A percentile compares a stretch with the other conserved stretches of the same genome.
Conservation (phyloP, 108 stramenopile genomes). For the Cyclotella atomus region DNA sequence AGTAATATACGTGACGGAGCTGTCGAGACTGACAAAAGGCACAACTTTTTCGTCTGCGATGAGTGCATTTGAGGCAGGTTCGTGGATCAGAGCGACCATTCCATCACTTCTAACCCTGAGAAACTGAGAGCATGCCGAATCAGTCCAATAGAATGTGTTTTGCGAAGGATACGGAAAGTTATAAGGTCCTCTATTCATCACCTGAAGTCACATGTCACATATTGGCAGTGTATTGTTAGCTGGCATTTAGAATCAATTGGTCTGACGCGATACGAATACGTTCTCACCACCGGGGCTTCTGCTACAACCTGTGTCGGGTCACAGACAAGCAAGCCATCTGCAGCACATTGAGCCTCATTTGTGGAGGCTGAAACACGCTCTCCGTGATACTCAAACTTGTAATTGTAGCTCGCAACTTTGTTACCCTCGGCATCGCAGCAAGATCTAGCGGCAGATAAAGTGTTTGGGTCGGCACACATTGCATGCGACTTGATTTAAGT, state of each 20-base stretch:
- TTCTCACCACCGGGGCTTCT: constrained; percentile 25
- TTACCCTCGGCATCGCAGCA: constrained; percentile 33
- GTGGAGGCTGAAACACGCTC: constrained; percentile 34
- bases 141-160: constrained; percentile 49
- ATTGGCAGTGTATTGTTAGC: too few relatives aligned
- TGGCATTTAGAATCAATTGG: too few relatives aligned
- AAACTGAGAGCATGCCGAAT: constrained; percentile 26
- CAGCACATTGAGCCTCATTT: constrained; percentile 26
- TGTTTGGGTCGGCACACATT: constrained; percentile 48
- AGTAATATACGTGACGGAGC: constrained; percentile 26
- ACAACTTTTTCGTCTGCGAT: constrained; percentile 12
- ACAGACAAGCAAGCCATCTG: constrained; percentile 33
- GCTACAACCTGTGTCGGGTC: constrained; percentile 23
- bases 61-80: constrained; percentile 7
- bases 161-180: constrained; percentile 23
- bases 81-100: constrained; percentile 44
- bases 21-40: constrained; percentile 32
- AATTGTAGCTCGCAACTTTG: constrained; percentile 23
- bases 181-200: constrained; percentile 9
- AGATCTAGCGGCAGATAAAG: constrained; percentile 30
- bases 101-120: constrained; percentile 40
- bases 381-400: constrained; percentile 42
- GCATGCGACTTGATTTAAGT: too few relatives aligned
- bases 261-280: not conserved
- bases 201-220: not conserved